Base-by-base conservation (phyloP, 2,329 filamentous ascomycete genomes). In the Pseudocercospora musae region DNA sequence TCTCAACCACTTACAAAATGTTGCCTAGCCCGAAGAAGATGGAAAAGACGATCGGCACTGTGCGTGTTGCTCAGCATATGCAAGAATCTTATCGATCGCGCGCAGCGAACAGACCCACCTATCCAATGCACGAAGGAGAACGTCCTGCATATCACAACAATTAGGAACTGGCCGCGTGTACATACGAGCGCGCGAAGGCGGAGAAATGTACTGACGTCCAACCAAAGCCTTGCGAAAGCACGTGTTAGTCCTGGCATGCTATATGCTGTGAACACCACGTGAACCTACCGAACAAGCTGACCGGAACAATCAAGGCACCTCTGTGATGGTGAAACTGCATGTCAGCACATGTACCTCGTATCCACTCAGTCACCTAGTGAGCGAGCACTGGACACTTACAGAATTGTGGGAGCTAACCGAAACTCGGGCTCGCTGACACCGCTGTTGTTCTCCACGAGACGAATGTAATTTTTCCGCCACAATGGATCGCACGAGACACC, bases 341-440 rank as follows among this genome's bases (percentile, higher is more conserved):
- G 20, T 50, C 49, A 40, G 46, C 49, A 23, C 57, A 33, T 23
- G 18, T 13, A 52, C 10, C 49, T 31, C 59, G 29, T 55, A 29
- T 53, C 63, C 46, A 60, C 15, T 18, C 4, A 53, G 25, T 50
- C 2, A 2, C n/a, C n/a, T 10, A n/a, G 33, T 37, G 33, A 37
- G 33, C 15, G 33, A 37, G 33, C 33, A 37, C 33, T 15, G 52
- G 33, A 50, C 18, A 69, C 71, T 57, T 64, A 74, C 68, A 77
- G 63, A 58, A 80, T 79, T 15, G 80, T 84, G 58, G 91, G 87
- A 6, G 91, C 90, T 33, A 97, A 83, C 64, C 92, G 87, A 78
- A 89, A 96, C 78, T 97, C 94, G 8, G 94, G 93, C 80, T 96
- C 91, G 62, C 87, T 89, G 54, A 84, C 80, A 5, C 84, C 85